Conservation (phyloP, 495 filamentous ascomycete species). For the Penicillium cataractarum region DNA sequence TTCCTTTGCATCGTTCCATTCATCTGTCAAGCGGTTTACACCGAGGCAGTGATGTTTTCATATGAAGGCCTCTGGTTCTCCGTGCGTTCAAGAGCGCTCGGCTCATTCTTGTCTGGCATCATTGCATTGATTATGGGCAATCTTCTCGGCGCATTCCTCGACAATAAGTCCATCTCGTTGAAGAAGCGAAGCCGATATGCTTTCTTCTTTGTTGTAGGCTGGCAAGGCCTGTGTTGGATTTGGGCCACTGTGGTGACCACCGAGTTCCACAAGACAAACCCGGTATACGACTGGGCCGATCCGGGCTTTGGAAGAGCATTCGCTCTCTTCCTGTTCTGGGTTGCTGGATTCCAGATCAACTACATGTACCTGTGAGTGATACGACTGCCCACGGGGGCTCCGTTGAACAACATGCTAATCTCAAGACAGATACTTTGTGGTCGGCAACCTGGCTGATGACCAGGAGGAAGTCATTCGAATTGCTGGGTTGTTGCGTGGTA, state of each 20-base stretch:
- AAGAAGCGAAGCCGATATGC: slow-evolving; percentile 50
- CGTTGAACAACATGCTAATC: slow-evolving; percentile 13
- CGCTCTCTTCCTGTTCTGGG: slow-evolving; percentile 60
- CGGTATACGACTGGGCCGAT: slow-evolving; percentile 60
- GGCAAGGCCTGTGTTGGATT: slow-evolving; percentile 65
- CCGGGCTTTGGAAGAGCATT: slow-evolving; percentile 61
- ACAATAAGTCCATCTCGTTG: slow-evolving; percentile 50
- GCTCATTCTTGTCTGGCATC: slow-evolving; percentile 63
- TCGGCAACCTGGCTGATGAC: slow-evolving; percentile 58
- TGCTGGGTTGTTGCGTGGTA: slow-evolving; percentile 61
- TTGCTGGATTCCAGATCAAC: slow-evolving; percentile 63
- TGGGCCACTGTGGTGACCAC: slow-evolving; percentile 62
- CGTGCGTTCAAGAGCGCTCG: slow-evolving; percentile 63
- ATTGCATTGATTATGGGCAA: slow-evolving; percentile 61
- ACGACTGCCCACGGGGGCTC: neutral
- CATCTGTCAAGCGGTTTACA: slow-evolving; percentile 63
- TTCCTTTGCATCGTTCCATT: slow-evolving; percentile 62
- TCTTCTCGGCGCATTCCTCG: slow-evolving; percentile 59
- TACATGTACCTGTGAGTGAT: slow-evolving; percentile 61
- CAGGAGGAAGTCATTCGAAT: slow-evolving; percentile 63
- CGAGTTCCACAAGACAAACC: slow-evolving; percentile 51
- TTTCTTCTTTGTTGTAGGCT: slow-evolving; percentile 47
- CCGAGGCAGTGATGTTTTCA: slow-evolving; percentile 66
- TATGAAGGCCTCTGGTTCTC: slow-evolving; percentile 63
- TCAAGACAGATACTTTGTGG: slow-evolving; percentile 59